Evolutionary conservation across 805 yeast species (phyloP).

Genomic region (Candida succiphila): DNA sequence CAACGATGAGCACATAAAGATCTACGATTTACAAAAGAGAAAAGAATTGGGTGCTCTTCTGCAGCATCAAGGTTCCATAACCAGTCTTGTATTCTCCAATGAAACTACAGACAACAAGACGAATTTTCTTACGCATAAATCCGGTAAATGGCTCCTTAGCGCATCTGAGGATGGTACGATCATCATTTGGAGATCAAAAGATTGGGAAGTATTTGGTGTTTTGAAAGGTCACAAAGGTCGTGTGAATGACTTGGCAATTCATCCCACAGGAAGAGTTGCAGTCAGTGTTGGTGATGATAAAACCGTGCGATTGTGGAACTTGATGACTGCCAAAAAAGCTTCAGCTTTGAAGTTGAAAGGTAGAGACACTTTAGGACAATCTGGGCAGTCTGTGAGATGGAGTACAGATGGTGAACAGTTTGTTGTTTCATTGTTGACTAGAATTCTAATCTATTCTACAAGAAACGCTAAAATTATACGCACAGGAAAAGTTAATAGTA

Average conservation of each 20-base stretch:
- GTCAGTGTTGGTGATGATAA: conserved; percentile 81
- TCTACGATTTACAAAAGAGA: conserved; percentile 88
- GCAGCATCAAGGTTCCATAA: conserved; percentile 81
- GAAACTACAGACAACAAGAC: conserved; percentile 23
- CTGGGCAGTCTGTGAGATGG: conserved; percentile 63
- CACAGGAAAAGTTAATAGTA: conserved; percentile 41
- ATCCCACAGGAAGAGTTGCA: conserved; percentile 85
- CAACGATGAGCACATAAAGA: conserved; percentile 90
- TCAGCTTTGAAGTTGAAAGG: conserved; percentile 68
- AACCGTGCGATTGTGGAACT: conserved; percentile 84
- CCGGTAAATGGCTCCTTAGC: conserved; percentile 84
- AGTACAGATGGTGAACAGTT: conserved; percentile 56
- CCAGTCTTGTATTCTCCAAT: conserved; percentile 60
- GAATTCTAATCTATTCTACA: conserved; percentile 56
- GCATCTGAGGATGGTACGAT: conserved; percentile 89
- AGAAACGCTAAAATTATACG: conserved; percentile 47
- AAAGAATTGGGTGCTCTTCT: conserved; percentile 87
- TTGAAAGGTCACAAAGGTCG: conserved; percentile 85
- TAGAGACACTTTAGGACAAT: conserved; percentile 55
- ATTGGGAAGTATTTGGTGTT: conserved; percentile 88
- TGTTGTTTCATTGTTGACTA: conserved; percentile 63
- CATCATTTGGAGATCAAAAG: conserved; percentile 89
- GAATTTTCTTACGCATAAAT: conserved; percentile 18
- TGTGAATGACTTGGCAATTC: conserved; percentile 78
- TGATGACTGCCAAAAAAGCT: conserved; percentile 95